Base-by-base conservation (phyloP, 352 stramenopile genomes). In the Pythium folliculosum region DNA sequence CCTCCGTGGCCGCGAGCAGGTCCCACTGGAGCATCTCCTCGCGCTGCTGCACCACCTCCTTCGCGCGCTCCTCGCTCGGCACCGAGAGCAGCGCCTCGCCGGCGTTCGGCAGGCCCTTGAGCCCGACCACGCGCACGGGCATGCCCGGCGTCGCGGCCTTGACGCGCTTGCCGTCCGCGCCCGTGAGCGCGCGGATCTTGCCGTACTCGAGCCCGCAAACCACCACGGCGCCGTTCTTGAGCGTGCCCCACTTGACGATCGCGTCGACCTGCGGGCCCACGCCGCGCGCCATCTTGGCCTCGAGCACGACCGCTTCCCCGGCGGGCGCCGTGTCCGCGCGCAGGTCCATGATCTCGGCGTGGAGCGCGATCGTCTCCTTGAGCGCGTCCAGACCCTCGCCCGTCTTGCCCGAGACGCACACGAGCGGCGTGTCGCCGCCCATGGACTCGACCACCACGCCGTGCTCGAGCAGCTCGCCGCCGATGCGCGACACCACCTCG, bases 231-330 rank as follows among this genome's bases (percentile, higher is more conserved):
- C 97, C 97, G 47, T 97, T 88, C 58, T 89, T 85, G 44, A 99
- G 77, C n/a, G 95, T 98, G 60, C 98, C 98, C 80, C 97, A 98
- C 76, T 99, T 97, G 40, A 99, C 93, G 55, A 99, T 90, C 27
- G 90, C 88, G 53, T 98, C 98, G 25, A 98, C 93, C 53, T 99
- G 90, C 47, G 92, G 96, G 57, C 97, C 97, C 5, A 99, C 84
- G 19, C 88, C 97, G 44, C 90, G 90, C 69, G 98, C 89, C n/a
- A 99, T 80, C 54, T 90, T 93, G 9, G 95, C 94, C 74, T 99
- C 98, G 19, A 99, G 78, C 32, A 99, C 95, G 38, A 98, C 88
- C 38, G 94, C 97, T 69, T 99, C 93, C 17, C 96, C 97, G 17
- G 82, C 62, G 37, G 78, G 75, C 58, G 95, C 76, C 5, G 78